Evolutionary conservation across 768 basidiomycete genomes (phyloP), one percentile per base, ranked within the genome.

Genomic region (Lactifluus pinguis): DNA sequence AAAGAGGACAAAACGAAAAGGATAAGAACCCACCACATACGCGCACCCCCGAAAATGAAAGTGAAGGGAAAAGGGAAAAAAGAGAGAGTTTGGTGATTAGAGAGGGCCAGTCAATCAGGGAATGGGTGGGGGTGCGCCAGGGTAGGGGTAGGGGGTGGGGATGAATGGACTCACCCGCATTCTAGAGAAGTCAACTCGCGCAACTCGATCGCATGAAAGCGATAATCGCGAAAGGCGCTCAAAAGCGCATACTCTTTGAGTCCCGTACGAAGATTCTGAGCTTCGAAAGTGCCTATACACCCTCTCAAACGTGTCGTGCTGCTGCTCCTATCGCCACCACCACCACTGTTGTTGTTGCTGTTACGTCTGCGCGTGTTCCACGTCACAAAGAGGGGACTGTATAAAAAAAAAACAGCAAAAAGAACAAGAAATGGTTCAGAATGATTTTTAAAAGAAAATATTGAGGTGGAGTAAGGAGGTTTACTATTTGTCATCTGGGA

Each of bases 241-340:
- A 89, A 82, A 60, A 94, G 80, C 30, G 95, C 95, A 69, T 97
- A 98, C 66, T 98, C 92, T 45, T 81, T 80, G 61, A 99, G 72
- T 15, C 92, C 93, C 32, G 87, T 80, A 59, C 76, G 80, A 32
- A 98, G 76, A 11, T 84, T 74, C 71, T 86, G 79, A 11, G 90
- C 79, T 38, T 86, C 83, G 68, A 99, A 99, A 73, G 83, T 93
- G 68, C 95, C 95, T 67, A 99, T 98, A 75, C 95, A 99, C 50
- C 95, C 95, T 55, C 95, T 77, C 63, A 99, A 77, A 77, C 21
- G 80, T 71, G 60, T 1, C 25, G 25, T 25, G 25, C 25, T 25
- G 2, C 25, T 82, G 80, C 32, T 39, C 53, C 59, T 19, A 2
- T 30, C 47, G 15, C 39, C 15, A 1, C 45, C 11, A 14, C 30